These are phyloP conservation scores for Eimeria falciformis DNA, from an alignment of 169 alveolate genomes.

Conservation along the genomic window DNA sequence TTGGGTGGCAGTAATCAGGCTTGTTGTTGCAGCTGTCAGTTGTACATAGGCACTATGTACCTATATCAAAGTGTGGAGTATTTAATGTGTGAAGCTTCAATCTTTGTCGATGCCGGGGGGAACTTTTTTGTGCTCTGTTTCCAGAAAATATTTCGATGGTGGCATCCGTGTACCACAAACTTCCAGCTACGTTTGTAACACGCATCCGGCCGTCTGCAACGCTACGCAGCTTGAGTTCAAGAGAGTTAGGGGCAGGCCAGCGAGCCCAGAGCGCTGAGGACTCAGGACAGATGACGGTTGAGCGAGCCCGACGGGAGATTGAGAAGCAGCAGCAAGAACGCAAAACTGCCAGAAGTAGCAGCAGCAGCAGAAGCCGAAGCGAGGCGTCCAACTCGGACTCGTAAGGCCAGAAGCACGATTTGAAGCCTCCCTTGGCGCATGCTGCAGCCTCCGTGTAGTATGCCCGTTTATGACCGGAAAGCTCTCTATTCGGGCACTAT, in stretches of 20 bases:
- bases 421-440: neutral
- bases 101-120: no score
- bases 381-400: constrained; percentile 19
- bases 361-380: constrained; percentile 63
- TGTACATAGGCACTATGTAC: no score
- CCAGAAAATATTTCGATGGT: constrained; percentile 77
- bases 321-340: constrained; percentile 49
- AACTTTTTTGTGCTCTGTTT: no score
- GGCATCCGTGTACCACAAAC: constrained; percentile 81
- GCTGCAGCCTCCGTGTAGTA: neutral
- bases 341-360: neutral
- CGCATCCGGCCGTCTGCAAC: neutral
- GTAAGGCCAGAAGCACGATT: neutral
- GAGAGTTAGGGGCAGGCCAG: neutral
- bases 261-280: neutral
- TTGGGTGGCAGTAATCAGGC: no score
- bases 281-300: neutral
- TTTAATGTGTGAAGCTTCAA: no score
- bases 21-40: no score
- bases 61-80: no score
- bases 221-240: neutral
- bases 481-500: no score
- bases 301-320: neutral
- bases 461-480: no score
- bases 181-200: constrained; percentile 77